Base-by-base conservation (phyloP, 148 eudicot genomes). In the Rhododendron ovatum region DNA sequence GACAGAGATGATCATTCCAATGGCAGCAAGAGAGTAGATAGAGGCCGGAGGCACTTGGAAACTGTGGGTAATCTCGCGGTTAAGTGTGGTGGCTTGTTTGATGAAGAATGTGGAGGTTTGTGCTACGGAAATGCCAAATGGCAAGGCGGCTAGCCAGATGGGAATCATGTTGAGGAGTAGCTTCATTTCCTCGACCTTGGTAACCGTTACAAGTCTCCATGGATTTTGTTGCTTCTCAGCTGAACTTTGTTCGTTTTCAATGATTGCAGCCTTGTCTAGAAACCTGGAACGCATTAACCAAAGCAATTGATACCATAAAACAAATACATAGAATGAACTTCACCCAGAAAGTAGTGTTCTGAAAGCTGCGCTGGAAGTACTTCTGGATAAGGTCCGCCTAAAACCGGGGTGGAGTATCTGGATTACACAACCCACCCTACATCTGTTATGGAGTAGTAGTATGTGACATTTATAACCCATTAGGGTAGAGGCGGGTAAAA, bases 241-340 rank as follows among this genome's bases (percentile, higher is more conserved):
- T 22, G 89, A 15, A 39, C 8, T 75, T 55, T 83, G 90, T 30
- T 86, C 57, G 59, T 88, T 87, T 80, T 84, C 88, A 2, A 91
- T 3, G 12, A 95, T 88, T 17, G 98, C 96, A 47, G 98, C 98
- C 88, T 91, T 95, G 86, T 95, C 98, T 77, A 95, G 91, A 84
- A 92, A 95, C 82, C 98, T 95, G 84, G 82, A 82, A 85, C 47
- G 51, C n/a, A 81, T 30, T 81, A 14, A 69, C 28, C 75, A 69
- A 28, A 69, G 75, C 37, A 69, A 30, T 69, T 69, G 39, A 30
- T 28, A 69, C 75, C 18, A n/a, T 28, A 28, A 30, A 71, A 71
- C 76, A 30, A 71, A 30, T 11, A n/a, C 74, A 65, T n/a, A 10
- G 3, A 10, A 63, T 63, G 71, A 63, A 63, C 2, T 63, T 63